phyloP scores from a whole-genome alignment of 441 rosid genomes.

The Monsonia emarginata region DNA sequence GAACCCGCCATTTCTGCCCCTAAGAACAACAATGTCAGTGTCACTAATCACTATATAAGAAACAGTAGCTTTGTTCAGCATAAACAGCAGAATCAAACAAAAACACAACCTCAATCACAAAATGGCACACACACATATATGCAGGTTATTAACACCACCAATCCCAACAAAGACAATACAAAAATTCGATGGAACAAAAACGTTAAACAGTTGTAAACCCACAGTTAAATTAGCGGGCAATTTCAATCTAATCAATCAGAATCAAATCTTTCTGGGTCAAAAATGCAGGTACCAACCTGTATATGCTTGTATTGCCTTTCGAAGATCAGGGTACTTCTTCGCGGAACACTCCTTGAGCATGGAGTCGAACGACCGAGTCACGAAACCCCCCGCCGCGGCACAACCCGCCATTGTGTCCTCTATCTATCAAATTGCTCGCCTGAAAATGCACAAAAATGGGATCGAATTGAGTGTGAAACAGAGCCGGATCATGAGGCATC shows the following conservation, averaged over 20 bases:
- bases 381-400: conserved; percentile 97
- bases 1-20: not conserved
- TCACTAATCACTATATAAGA: not conserved
- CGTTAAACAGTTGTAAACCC: not conserved
- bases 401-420: conserved; percentile 16
- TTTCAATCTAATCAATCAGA: not conserved
- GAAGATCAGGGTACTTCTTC: conserved; percentile 81
- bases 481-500: not conserved
- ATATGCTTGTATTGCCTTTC: conserved; percentile 64
- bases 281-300: conserved; percentile 41
- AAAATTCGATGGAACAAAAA: not conserved
- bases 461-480: not conserved
- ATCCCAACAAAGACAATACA: not conserved
- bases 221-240: not conserved
- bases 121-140: not conserved
- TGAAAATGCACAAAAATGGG: not conserved
- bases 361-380: conserved; percentile 85
- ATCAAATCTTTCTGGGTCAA: not conserved
- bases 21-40: not conserved
- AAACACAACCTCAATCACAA: not conserved
- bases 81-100: not conserved
- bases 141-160: not conserved
- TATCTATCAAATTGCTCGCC: not conserved
- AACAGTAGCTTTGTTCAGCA: not conserved
- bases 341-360: conserved; percentile 87